Conservation (phyloP, 192 early-diverging fungal species). For the Spinellus fusiger region DNA sequence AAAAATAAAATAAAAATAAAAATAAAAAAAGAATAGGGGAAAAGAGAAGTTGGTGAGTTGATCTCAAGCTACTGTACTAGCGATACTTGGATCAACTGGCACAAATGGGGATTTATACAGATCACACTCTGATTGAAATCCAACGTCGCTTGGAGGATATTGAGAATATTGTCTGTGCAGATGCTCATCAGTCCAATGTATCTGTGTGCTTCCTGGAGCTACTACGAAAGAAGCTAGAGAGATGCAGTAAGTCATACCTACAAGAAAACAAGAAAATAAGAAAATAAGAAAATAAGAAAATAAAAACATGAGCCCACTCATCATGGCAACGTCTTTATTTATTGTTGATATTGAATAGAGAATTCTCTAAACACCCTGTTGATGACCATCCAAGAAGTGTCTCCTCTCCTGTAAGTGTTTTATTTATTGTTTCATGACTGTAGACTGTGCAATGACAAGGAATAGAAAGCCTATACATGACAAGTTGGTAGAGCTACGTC, state of each 20-base stretch:
- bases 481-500: conserved; percentile 64
- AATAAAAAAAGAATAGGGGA: background rate
- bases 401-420: conserved; percentile 52
- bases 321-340: conserved; percentile 16
- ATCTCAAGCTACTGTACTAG: conserved; percentile 3
- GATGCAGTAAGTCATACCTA: conserved; percentile 28
- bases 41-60: too few species aligned
- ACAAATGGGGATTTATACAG: conserved; percentile 30
- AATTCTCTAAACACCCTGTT: background rate
- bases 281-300: background rate
- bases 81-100: conserved; percentile 30
- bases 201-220: conserved; percentile 36
- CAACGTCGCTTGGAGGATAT: conserved; percentile 52
- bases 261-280: background rate
- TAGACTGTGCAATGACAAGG: too few species aligned
- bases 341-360: too few species aligned
- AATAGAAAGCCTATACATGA: conserved; percentile 63
- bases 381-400: conserved; percentile 15
- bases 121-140: conserved; percentile 59
- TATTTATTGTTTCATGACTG: too few species aligned
- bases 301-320: background rate
- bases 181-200: conserved; percentile 30
- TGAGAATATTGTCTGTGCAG: conserved; percentile 47
- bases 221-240: conserved; percentile 34
- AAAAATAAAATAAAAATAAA: conserved; percentile 18